Evolutionary conservation across 148 eudicot species (phyloP), one percentile per base, ranked within the genome.

Genomic region (Rhododendron simsii): DNA sequence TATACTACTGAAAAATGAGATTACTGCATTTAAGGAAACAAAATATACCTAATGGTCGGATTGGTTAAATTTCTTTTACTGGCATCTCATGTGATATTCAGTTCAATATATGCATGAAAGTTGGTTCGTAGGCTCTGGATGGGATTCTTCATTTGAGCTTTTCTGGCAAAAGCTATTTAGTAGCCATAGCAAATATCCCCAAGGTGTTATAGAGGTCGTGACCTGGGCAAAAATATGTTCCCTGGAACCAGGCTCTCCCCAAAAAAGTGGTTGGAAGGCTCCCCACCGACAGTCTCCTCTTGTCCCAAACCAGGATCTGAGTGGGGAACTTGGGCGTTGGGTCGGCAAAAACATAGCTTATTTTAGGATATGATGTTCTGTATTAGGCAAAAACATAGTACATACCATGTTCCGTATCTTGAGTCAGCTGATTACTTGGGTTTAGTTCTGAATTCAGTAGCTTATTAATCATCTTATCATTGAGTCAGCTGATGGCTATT

Each of bases 401-500:
- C 55, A 80, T 30, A 26, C 45, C 45, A 41, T 41, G 45, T 41
- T 41, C 8, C 45, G 7, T n/a, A 65, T 74, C 20, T 35, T 30
- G 30, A 30, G 30, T 30, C 30, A 30, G 30, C 30, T 0, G 30
- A 30, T 30, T 30, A 30, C 41, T 67, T 71, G 21, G 35, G 79
- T 48, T 45, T 28, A 71, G 20, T 16, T 47, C 57, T 83, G 65
- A 73, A 84, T 73, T 53, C 81, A 37, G 41, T 81, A 53, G 69
- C 74, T 82, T 75, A 85, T 85, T 81, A 30, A 81, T 88, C 44
- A 85, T 82, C 87, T 82, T 53, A 73, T 71, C 39, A 39, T 47
- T 78, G 77, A 51, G 87, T 78, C 84, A 83, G 78, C 5, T 76
- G 73, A 85, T 86, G 84, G 65, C 82, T 84, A 84, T 86, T 82